These are phyloP conservation scores for Phytopythium ostracodes DNA, from an alignment of 352 stramenopile species.

Conservation along the genomic window DNA sequence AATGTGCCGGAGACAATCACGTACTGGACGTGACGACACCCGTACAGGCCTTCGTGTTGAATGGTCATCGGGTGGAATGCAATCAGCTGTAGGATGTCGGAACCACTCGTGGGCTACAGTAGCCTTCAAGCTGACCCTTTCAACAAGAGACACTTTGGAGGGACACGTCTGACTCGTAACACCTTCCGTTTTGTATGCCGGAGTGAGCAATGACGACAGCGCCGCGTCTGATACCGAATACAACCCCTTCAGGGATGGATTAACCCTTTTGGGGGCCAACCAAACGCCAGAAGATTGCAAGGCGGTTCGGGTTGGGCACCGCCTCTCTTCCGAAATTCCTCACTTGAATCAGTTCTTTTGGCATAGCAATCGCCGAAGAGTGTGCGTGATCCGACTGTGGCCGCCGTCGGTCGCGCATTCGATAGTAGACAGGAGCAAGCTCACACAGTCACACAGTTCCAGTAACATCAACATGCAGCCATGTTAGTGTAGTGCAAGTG, in stretches of 20 bases:
- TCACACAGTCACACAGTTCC: too few relatives aligned
- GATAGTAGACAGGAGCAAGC: too few relatives aligned
- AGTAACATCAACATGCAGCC: too few relatives aligned
- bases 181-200: neutral
- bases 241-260: neutral
- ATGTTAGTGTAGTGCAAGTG: too few relatives aligned
- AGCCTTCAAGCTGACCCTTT: neutral
- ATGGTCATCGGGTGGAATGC: neutral
- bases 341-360: neutral
- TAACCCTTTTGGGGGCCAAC: neutral
- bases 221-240: neutral
- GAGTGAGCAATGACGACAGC: too few relatives aligned
- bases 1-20: too few relatives aligned
- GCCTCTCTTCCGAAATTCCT: neutral
- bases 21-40: too few relatives aligned
- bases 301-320: constrained; percentile 3
- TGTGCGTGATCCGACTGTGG: too few relatives aligned
- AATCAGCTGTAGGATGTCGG: neutral
- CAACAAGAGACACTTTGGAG: neutral
- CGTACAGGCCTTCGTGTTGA: too few relatives aligned
- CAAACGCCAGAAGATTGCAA: constrained; percentile 6
- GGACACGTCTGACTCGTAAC: too few relatives aligned
- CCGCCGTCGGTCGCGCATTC: too few relatives aligned
- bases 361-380: neutral
- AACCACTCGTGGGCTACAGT: neutral